Evolutionary conservation across 2,329 filamentous ascomycete genomes (phyloP), one percentile per base, ranked within the genome.

Genomic region (Dactylellina drechsleri): DNA sequence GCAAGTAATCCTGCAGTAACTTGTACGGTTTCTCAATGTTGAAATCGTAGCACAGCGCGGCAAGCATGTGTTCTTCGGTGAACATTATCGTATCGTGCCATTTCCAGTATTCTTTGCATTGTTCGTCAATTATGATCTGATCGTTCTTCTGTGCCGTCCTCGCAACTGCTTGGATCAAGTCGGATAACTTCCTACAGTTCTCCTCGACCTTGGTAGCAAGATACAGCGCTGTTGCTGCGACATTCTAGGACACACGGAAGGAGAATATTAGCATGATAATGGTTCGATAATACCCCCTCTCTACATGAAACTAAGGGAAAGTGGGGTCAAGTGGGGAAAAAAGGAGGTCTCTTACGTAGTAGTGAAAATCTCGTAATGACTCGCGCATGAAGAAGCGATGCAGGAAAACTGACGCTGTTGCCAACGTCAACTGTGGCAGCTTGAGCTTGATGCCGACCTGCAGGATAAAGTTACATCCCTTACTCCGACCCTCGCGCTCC

Each of bases 151-250:
- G 93, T 28, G 94, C 95, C 18, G 97, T 78, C 94, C 92, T 74
- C 93, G 95, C 79, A 67, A 96, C 95, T 0, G 93, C 92, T 36
- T 97, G 90, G 77, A 99, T 94, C 74, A 99, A 86, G 77, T 97
- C 93, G 80, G 92, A 96, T 79, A 97, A 97, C 83, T 97, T 97
- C 57, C 94, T 90, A 80, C 93, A 96, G 81, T 96, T 97, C 81
- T 99, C 95, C 81, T 99, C 94, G 18, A 96, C 94, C 82, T 99
- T 99, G 78, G 96, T 97, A 7, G 95, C 94, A 8, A 99, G 87
- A 79, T 98, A 99, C 1, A 99, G 86, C 1, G 93, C 88, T 0
- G 93, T 97, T 0, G 93, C 95, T 10, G 93, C 95, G 73, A 96
- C 92, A 79, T 90, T 90, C 89, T 91, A 80, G 26, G 40, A 50